phyloP scores from a whole-genome alignment of 2,329 filamentous ascomycete species.

The Claviceps africana region DNA sequence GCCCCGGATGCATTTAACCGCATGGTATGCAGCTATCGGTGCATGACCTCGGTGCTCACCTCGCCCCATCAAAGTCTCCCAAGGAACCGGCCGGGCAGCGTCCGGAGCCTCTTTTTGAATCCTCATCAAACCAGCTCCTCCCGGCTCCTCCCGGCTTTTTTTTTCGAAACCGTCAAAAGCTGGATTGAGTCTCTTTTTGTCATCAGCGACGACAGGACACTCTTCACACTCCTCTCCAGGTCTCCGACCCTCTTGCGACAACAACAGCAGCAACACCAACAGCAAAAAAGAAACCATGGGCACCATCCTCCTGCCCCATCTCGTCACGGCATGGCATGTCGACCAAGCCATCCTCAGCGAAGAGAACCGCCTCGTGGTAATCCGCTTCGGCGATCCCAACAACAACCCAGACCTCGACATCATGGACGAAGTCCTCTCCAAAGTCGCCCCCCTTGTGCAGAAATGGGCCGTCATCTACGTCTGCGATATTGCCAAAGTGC shows the following conservation, averaged over 20 bases:
- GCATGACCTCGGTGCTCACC: not conserved
- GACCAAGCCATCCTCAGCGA: constrained; percentile 84
- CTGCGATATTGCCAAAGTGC: constrained; percentile 82
- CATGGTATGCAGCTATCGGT: not conserved
- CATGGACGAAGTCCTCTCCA: constrained; percentile 87
- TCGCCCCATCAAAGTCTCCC: not conserved
- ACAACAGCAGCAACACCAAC: not conserved
- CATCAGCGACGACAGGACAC: too few relatives aligned
- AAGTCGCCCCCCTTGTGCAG: constrained; percentile 83
- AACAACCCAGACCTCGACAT: constrained; percentile 65
- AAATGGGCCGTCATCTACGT: constrained; percentile 89
- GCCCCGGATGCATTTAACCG: not conserved
- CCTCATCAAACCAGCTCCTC: too few relatives aligned
- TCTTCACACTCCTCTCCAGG: too few relatives aligned
- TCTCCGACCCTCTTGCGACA: not conserved
- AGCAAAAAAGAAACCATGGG: constrained; percentile 33
- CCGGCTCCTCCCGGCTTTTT: too few relatives aligned
- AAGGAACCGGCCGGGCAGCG: too few relatives aligned
- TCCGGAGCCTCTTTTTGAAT: too few relatives aligned
- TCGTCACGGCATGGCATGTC: constrained; percentile 91
- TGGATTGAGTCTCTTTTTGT: too few relatives aligned
- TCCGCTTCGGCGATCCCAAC: constrained; percentile 59
- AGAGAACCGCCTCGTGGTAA: constrained; percentile 84
- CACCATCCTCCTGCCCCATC: constrained; percentile 82
- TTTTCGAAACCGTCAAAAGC: too few relatives aligned